Evolutionary conservation across 495 filamentous ascomycete genomes (phyloP).

Genomic region (Bacidia rubella): DNA sequence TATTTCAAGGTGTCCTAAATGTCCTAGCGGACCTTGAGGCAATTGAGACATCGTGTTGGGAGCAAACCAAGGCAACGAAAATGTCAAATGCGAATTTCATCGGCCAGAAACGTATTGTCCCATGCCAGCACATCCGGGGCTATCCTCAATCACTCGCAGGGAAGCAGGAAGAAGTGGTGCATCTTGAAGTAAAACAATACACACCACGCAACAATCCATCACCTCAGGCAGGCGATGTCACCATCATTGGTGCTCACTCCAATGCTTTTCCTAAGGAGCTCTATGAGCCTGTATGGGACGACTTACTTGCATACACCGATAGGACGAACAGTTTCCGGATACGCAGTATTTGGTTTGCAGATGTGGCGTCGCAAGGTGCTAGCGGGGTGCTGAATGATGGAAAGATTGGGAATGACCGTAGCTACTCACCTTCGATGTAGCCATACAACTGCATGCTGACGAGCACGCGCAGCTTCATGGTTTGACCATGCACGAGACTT

Average conservation of each 20-base stretch:
- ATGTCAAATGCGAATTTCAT: conserved; percentile 22
- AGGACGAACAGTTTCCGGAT: conserved; percentile 30
- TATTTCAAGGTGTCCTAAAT: conserved; percentile 23
- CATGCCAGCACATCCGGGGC: conserved; percentile 58
- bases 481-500: conserved; percentile 81
- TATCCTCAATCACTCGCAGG: conserved; percentile 49
- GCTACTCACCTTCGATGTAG: not conserved
- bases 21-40: too few relatives aligned
- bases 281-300: conserved; percentile 30
- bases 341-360: conserved; percentile 74
- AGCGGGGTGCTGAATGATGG: conserved; percentile 64
- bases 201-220: conserved; percentile 51
- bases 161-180: conserved; percentile 46
- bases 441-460: not conserved
- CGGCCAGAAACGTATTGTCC: conserved; percentile 45
- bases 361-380: conserved; percentile 64
- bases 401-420: conserved; percentile 67
- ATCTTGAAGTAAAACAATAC: conserved; percentile 74
- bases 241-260: conserved; percentile 71
- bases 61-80: not conserved
- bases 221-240: conserved; percentile 59
- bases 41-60: too few relatives aligned
- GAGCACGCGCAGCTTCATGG: conserved; percentile 34
- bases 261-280: conserved; percentile 91
- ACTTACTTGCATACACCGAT: not conserved